Evolutionary conservation across 331 rosid genomes (phyloP), one percentile per base, ranked within the genome.

Genomic region (Malus hybrid): DNA sequence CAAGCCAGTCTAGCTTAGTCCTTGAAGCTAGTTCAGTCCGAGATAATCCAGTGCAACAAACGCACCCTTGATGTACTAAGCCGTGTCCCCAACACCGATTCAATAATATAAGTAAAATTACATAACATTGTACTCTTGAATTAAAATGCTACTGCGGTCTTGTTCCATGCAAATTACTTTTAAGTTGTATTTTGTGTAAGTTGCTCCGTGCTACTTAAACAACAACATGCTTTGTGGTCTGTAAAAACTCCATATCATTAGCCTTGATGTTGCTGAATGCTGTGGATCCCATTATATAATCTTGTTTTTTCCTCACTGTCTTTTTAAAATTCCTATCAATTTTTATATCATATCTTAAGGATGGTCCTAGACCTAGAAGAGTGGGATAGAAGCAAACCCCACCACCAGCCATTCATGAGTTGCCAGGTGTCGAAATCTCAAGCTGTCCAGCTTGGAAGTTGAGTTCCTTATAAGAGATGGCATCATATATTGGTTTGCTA

Each of bases 381-480:
- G 86, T 86, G 73, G 80, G 50, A 60, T 55, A 15, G 77, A 83
- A 85, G 82, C 75, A 69, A 77, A 54, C 22, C 72, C 60, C 62
- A 44, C n/a, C 46, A 39, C 46, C 46, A 34, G 33, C 86, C 81
- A 81, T n/a, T 86, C 84, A 76, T 11, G 56, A 10, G n/a, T 12
- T 15, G 61, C 81, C 85, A 83, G 16, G 66, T 74, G 85, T 83
- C 65, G 24, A 10, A 8, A 24, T 27, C 6, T 4, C 6, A 50
- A 5, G 42, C 0, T 7, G 62, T 19, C 85, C 85, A 72, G 48
- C 55, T 88, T 73, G 71, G 32, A 84, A 76, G 28, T 77, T 79
- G 60, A 80, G 83, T 86, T 67, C 80, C 87, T 77, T 80, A 15
- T 62, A 61, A 80, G 90, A 80, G 66, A 86, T 78, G 80, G 42